A percentile compares a stretch with the other conserved stretches of the same genome.
phyloP scores from a whole-genome alignment of 176 grass and related monocot species.

The Oryza longistaminata region DNA sequence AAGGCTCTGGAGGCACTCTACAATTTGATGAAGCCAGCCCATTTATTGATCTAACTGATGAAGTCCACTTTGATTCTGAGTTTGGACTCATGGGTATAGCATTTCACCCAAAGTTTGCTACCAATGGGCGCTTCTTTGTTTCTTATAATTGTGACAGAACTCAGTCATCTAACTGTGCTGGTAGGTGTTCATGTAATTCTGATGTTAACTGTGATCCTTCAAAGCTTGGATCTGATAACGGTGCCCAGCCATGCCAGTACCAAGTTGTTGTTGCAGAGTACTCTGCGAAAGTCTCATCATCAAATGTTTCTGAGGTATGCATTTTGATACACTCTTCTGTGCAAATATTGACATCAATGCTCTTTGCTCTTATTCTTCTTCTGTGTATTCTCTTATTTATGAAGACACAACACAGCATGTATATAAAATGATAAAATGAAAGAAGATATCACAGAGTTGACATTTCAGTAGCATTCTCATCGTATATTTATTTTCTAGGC shows the following conservation, averaged over 20 bases:
- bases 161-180: slow-evolving; percentile 46
- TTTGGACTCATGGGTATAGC: slow-evolving; percentile 88
- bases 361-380: background rate
- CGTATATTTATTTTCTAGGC: slow-evolving; percentile 25
- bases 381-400: background rate
- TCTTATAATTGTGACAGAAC: slow-evolving; percentile 87
- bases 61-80: slow-evolving; percentile 68
- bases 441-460: background rate
- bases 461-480: background rate
- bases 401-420: background rate
- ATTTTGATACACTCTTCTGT: slow-evolving; percentile 22
- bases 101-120: slow-evolving; percentile 79
- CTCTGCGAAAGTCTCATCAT: slow-evolving; percentile 64
- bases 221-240: slow-evolving; percentile 59
- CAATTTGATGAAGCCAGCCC: slow-evolving; percentile 61
- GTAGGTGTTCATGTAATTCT: slow-evolving; percentile 93
- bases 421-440: background rate
- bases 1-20: slow-evolving; percentile 62
- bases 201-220: slow-evolving; percentile 83
- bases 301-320: slow-evolving; percentile 60
- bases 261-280: slow-evolving; percentile 76
- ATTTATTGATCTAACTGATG: slow-evolving; percentile 91
- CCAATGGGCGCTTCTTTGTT: slow-evolving; percentile 88
- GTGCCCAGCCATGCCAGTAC: slow-evolving; percentile 80
- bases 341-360: slow-evolving; percentile 14